Evolutionary conservation across 805 yeast species (phyloP), one percentile per base, ranked within the genome.

Genomic region (Wickerhamiella cacticola): DNA sequence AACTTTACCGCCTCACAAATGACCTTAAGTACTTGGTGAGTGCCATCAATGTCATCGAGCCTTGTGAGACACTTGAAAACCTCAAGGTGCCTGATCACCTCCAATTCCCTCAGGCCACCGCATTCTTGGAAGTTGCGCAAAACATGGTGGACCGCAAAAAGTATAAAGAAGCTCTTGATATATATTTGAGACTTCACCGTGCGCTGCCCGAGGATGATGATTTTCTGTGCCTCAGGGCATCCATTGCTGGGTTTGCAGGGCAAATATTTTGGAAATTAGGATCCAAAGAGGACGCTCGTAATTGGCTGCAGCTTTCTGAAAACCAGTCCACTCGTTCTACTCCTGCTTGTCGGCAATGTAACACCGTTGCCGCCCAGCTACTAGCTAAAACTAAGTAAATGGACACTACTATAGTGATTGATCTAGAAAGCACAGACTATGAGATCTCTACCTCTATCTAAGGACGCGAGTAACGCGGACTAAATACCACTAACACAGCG

Each of bases 181-280:
- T 50, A 16, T 50, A 55, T 22, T 41, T 63, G 8, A 48, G 55
- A 1, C 44, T 57, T 16, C 59, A 61, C 41, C 45, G 56, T 26
- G 54, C 55, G 2, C 45, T 60, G 10, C 41, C 44, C 1, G 13
- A 6, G 13, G 39, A 44, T 2, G 25, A 34, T 3, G 59, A 56
- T 12, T 31, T 52, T 25, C 50, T 50, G 15, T 56, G 59, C 38
- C 42, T 44, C 23, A 42, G 53, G 33, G 44, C 56, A 2, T 41
- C 53, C 1, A 46, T 53, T 5, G 55, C 59, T 16, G 59, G 60
- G 5, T 54, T 49, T 45, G 48, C 53, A 4, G 59, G 52, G 22
- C 63, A 48, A 51, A 40, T 44, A 22, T 53, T 45, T 42, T 56
- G 49, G 67, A 55, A 48, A 50, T 60, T 52, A 49, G 58, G 44